Conservation (phyloP, 2,329 filamentous ascomycete species). For the Aspergillus aculeatus region DNA sequence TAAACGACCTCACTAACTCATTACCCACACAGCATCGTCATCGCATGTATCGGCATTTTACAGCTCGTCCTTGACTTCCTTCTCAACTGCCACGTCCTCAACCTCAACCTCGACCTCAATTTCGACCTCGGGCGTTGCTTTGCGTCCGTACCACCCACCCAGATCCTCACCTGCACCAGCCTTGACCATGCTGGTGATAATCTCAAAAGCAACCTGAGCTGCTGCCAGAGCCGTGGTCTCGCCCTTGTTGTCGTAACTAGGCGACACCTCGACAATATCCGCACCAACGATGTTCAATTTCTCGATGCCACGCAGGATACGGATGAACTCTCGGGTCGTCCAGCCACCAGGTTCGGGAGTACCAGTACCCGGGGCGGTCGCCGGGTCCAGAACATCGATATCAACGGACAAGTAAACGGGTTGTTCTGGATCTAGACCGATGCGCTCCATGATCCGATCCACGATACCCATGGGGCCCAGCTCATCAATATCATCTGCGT, state of each 20-base stretch:
- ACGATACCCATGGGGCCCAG: slow-evolving; percentile 71
- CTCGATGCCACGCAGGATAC: slow-evolving; percentile 79
- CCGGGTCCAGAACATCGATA: slow-evolving; percentile 78
- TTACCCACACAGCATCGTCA: slow-evolving; percentile 16
- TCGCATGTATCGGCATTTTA: slow-evolving; percentile 18
- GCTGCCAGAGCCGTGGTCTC: slow-evolving; percentile 81
- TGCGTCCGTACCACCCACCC: slow-evolving; percentile 42
- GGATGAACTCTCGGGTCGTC: slow-evolving; percentile 84
- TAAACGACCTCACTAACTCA: slow-evolving; percentile 4
- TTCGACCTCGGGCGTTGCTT: slow-evolving; percentile 21
- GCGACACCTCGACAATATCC: slow-evolving; percentile 85
- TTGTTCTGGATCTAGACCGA: slow-evolving; percentile 64
- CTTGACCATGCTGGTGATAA: slow-evolving; percentile 65
- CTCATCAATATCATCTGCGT: slow-evolving; percentile 85
- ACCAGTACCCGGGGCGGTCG: slow-evolving; percentile 70
- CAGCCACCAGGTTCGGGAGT: slow-evolving; percentile 89
- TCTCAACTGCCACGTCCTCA: slow-evolving; percentile 10
- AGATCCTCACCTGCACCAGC: slow-evolving; percentile 40
- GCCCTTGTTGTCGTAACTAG: slow-evolving; percentile 75
- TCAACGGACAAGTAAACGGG: slow-evolving; percentile 81
- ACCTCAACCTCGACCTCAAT: slow-evolving; percentile 1
- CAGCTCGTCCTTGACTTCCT: slow-evolving; percentile 30
- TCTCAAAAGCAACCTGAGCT: slow-evolving; percentile 80
- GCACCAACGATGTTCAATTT: slow-evolving; percentile 81
- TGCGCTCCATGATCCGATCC: slow-evolving; percentile 65